Percentiles rank a stretch among this genome's conserved stretches.
Conservation (phyloP, 495 filamentous ascomycete species). For the Penicillium steckii region DNA sequence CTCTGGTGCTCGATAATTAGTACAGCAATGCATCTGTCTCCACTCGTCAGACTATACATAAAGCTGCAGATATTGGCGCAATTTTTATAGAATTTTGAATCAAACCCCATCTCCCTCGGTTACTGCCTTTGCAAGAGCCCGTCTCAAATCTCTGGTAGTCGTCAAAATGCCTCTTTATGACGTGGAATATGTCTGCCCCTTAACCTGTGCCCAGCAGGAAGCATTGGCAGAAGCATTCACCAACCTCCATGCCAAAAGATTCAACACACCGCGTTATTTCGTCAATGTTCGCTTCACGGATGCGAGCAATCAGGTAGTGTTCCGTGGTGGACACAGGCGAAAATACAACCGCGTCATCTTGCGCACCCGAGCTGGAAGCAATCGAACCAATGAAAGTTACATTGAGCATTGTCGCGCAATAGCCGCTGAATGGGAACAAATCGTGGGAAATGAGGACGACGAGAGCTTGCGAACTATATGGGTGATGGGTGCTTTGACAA, state of each 20-base stretch:
- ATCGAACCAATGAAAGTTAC: constrained; percentile 15
- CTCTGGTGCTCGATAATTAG: too few species aligned
- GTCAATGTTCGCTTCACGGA: constrained; percentile 33
- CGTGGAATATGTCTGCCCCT: constrained; percentile 28
- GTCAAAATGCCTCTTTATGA: constrained; percentile 27
- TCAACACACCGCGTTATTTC: constrained; percentile 32
- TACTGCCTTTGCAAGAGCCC: too few species aligned
- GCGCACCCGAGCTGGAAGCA: constrained; percentile 20
- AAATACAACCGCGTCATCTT: constrained; percentile 23
- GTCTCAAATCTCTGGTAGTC: too few species aligned
- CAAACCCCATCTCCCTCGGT: too few species aligned
- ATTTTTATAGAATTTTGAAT: too few species aligned
- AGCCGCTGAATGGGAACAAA: constrained; percentile 15
- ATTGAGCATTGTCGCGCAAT: constrained; percentile 16
- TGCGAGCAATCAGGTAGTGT: constrained; percentile 14
- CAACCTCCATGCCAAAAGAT: constrained; percentile 24
- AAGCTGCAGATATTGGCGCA: too few species aligned
- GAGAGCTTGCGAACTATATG: constrained; percentile 20
- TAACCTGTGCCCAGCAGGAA: constrained; percentile 25
- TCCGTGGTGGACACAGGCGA: constrained; percentile 21
- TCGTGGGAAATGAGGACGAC: constrained; percentile 12
- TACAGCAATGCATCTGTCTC: too few species aligned
- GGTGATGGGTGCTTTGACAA: constrained; percentile 23
- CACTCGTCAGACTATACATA: too few species aligned
- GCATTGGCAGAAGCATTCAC: constrained; percentile 29